Evolutionary conservation across 805 yeast species (phyloP).

Genomic region (Saccharomycopsis vini): DNA sequence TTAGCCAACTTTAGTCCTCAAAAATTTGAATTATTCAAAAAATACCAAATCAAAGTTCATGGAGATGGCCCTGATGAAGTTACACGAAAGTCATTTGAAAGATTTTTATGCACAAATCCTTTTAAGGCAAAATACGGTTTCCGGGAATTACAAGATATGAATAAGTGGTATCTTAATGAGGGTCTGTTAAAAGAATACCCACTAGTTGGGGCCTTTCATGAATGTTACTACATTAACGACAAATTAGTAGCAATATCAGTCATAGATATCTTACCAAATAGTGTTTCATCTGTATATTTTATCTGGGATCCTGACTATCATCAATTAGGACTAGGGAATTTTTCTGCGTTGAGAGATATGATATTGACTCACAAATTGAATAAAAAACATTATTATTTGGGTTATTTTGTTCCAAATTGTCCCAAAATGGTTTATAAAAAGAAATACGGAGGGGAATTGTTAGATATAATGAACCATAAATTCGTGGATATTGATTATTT

Average conservation of each 20-base stretch:
- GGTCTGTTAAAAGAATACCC: neutral
- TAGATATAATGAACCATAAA: conserved; percentile 43
- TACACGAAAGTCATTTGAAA: conserved; percentile 38
- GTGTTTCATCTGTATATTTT: conserved; percentile 77
- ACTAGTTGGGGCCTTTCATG: conserved; percentile 63
- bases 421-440: conserved; percentile 75
- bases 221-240: conserved; percentile 59
- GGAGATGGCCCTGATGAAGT: conserved; percentile 45
- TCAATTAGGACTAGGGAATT: conserved; percentile 62
- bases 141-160: neutral
- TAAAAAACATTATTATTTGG: conserved; percentile 60
- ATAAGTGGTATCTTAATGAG: conserved; percentile 8
- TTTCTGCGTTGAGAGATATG: conserved; percentile 67
- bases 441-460: conserved; percentile 65
- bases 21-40: conserved; percentile 53
- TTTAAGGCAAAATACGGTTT: conserved; percentile 29
- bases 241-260: conserved; percentile 68
- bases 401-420: conserved; percentile 74
- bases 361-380: conserved; percentile 40
- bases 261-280: conserved; percentile 65
- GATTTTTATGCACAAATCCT: conserved; percentile 66
- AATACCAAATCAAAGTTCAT: conserved; percentile 67
- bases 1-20: conserved; percentile 43
- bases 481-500: conserved; percentile 33
- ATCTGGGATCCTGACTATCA: conserved; percentile 80